Conservation (phyloP, 108 stramenopile species). For the Ochromonas danica region DNA sequence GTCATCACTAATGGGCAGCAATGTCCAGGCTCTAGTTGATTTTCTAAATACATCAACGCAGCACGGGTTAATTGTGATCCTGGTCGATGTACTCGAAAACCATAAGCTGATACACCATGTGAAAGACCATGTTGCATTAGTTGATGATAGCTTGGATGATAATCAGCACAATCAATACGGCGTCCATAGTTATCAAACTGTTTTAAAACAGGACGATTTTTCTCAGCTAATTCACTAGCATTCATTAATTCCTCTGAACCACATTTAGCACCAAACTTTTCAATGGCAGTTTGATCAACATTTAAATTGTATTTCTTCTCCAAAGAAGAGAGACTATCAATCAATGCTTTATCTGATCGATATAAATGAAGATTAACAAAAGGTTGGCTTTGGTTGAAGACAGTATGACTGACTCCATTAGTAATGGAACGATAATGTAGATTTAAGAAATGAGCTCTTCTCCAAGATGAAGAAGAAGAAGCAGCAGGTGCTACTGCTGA, state of each 20-base stretch:
- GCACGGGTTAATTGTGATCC: slow-evolving; percentile 30
- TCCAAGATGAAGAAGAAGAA: no score
- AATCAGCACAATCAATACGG: slow-evolving; percentile 31
- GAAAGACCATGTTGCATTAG: slow-evolving; percentile 35
- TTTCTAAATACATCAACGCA: slow-evolving; percentile 22
- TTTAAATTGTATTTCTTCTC: not conserved
- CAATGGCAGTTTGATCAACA: not conserved
- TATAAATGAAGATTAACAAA: slow-evolving; percentile 9
- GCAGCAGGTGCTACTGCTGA: no score
- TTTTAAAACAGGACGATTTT: not conserved
- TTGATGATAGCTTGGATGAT: slow-evolving; percentile 37
- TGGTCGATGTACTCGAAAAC: not conserved
- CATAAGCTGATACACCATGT: not conserved
- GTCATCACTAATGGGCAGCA: slow-evolving; percentile 44
- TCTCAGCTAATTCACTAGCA: slow-evolving; percentile 4
- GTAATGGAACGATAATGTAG: no score
- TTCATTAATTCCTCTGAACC: slow-evolving; percentile 3
- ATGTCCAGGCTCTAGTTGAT: slow-evolving; percentile 36
- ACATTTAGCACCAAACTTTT: not conserved
- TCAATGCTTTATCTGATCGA: not conserved
- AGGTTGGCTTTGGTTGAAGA: slow-evolving; percentile 12
- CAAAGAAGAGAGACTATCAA: not conserved
- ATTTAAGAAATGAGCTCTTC: no score
- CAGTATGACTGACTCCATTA: no score
- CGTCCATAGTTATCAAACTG: slow-evolving; percentile 35